Percentiles rank a stretch among this genome's conserved stretches.
Conservation (phyloP, 1,139 yeast genomes). For the Sugiyamaella novakii region DNA sequence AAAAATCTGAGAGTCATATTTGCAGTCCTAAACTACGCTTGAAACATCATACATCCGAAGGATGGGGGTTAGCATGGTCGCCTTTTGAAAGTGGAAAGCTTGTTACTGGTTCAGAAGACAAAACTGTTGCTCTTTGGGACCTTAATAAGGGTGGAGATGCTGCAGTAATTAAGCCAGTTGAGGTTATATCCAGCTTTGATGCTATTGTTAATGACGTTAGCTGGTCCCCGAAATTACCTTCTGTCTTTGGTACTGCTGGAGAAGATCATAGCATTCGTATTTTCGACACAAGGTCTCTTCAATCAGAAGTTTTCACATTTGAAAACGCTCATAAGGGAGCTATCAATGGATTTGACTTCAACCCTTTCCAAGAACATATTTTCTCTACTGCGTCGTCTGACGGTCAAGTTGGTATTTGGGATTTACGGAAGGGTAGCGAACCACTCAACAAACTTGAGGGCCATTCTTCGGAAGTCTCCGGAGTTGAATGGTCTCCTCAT, state of each 20-base stretch:
- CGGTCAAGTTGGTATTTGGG: slow-evolving; percentile 69
- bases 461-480: slow-evolving; percentile 65
- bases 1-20: slow-evolving; percentile 29
- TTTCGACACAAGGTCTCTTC: slow-evolving; percentile 58
- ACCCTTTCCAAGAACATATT: slow-evolving; percentile 55
- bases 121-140: slow-evolving; percentile 71
- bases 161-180: slow-evolving; percentile 27
- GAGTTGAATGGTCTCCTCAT: slow-evolving; percentile 76
- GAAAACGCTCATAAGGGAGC: slow-evolving; percentile 47
- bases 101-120: slow-evolving; percentile 69
- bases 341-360: slow-evolving; percentile 66
- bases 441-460: slow-evolving; percentile 43
- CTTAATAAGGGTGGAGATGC: slow-evolving; percentile 19
- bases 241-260: slow-evolving; percentile 69
- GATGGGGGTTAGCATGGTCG: slow-evolving; percentile 74
- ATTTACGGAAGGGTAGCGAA: slow-evolving; percentile 51
- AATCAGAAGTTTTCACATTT: slow-evolving; percentile 30
- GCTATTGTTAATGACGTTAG: slow-evolving; percentile 46
- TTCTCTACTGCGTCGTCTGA: slow-evolving; percentile 70
- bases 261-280: slow-evolving; percentile 71
- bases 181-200: slow-evolving; percentile 32
- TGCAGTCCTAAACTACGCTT: slow-evolving; percentile 40
- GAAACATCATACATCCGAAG: slow-evolving; percentile 64
- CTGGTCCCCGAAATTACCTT: slow-evolving; percentile 51
- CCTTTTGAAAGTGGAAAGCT: slow-evolving; percentile 41